Conservation (phyloP, 257 asterid genomes). For the Scutellaria minor region DNA sequence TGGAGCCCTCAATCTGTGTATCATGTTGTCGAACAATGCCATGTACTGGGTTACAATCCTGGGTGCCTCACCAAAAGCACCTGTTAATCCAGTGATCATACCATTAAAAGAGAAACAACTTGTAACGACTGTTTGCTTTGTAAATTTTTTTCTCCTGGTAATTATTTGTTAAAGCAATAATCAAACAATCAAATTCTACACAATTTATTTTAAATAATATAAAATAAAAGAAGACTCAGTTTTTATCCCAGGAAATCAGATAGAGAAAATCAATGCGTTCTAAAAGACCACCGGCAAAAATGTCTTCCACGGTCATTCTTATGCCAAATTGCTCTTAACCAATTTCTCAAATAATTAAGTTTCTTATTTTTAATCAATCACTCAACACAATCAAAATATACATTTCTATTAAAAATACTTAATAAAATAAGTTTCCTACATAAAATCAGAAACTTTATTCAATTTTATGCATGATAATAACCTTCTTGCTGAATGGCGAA, state of each 20-base stretch:
- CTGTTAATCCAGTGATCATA: constrained; percentile 39
- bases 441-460: not conserved
- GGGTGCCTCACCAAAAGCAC: constrained; percentile 60
- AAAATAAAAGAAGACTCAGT: no score
- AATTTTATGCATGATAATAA: no score
- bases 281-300: not conserved
- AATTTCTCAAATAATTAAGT: constrained; percentile 1
- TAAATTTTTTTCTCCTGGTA: no score
- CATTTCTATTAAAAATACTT: not conserved
- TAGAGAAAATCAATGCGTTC: not conserved
- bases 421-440: no score
- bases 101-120: constrained; percentile 1
- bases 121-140: not conserved
- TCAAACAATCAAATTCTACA: no score
- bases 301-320: not conserved
- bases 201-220: no score
- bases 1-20: constrained; percentile 75
- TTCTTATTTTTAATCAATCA: not conserved
- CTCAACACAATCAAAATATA: constrained; percentile 13
- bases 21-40: constrained; percentile 69
- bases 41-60: constrained; percentile 60
- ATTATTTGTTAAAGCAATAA: no score
- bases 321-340: not conserved
- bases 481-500: constrained; percentile 64
- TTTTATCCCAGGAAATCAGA: no score